Conservation (phyloP, 2,329 filamentous ascomycete genomes). For the Sarocladium strictum region DNA sequence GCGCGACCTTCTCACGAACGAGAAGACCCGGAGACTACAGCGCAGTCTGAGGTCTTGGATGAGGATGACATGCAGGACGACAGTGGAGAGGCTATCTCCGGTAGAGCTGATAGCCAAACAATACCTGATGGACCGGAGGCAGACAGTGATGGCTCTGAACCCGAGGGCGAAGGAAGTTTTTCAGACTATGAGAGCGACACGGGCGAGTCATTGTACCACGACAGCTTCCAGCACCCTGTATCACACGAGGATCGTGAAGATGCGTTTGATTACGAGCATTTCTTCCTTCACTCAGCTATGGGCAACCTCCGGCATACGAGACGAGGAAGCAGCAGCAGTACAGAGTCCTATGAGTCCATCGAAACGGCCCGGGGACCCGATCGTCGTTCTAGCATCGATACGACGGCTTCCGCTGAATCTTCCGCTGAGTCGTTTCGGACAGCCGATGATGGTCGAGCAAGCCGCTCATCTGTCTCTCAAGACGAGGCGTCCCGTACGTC, state of each 20-base stretch:
- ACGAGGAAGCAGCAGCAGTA: slow-evolving; percentile 2
- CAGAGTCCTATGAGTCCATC: slow-evolving; percentile 49
- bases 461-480: slow-evolving; percentile 26
- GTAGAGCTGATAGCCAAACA: slow-evolving; percentile 6
- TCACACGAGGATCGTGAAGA: slow-evolving; percentile 92
- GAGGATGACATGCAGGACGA: slow-evolving; percentile 14
- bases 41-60: background rate
- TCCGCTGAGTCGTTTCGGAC: slow-evolving; percentile 52
- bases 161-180: slow-evolving; percentile 10
- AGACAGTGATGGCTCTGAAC: slow-evolving; percentile 17
- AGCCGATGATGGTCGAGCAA: slow-evolving; percentile 43
- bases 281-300: slow-evolving; percentile 89
- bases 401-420: slow-evolving; percentile 44
- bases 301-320: slow-evolving; percentile 57
- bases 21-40: background rate
- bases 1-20: slow-evolving; percentile 18
- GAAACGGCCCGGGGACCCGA: slow-evolving; percentile 51
- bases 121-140: background rate
- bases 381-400: slow-evolving; percentile 40
- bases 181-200: slow-evolving; percentile 53
- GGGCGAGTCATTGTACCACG: slow-evolving; percentile 58
- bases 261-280: slow-evolving; percentile 94
- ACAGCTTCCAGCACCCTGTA: slow-evolving; percentile 50
- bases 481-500: slow-evolving; percentile 9
- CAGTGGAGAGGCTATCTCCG: slow-evolving; percentile 12